These are phyloP conservation scores for Drechslerella coelobrocha DNA, from an alignment of 2,329 filamentous ascomycete genomes.

Conservation along the genomic window DNA sequence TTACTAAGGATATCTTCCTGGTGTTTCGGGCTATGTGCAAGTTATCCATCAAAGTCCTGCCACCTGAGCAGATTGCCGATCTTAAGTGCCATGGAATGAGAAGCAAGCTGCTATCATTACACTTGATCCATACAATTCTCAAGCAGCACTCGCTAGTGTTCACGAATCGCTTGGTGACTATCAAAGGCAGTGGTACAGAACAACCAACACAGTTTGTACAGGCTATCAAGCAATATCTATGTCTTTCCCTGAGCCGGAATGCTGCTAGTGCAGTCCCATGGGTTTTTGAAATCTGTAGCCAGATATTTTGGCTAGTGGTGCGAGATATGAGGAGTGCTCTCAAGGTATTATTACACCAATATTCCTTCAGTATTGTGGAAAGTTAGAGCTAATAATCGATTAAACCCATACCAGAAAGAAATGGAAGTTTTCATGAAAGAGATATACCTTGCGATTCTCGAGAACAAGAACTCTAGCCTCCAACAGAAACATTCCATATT, in stretches of 20 bases:
- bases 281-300: slow-evolving; percentile 93
- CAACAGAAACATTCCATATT: slow-evolving; percentile 95
- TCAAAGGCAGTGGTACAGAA: slow-evolving; percentile 87
- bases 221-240: slow-evolving; percentile 95
- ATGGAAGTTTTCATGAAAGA: slow-evolving; percentile 98
- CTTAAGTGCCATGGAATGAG: slow-evolving; percentile 94
- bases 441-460: slow-evolving; percentile 90
- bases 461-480: slow-evolving; percentile 81
- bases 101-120: slow-evolving; percentile 91
- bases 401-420: slow-evolving; percentile 86
- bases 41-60: slow-evolving; percentile 87
- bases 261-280: slow-evolving; percentile 89
- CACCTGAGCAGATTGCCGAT: slow-evolving; percentile 90
- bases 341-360: slow-evolving; percentile 68
- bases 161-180: slow-evolving; percentile 87
- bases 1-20: slow-evolving; percentile 94
- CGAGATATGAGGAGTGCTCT: slow-evolving; percentile 91
- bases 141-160: slow-evolving; percentile 94
- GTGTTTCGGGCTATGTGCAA: slow-evolving; percentile 98
- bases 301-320: slow-evolving; percentile 98
- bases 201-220: slow-evolving; percentile 85
- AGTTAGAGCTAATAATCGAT: slow-evolving; percentile 2
- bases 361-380: neutral
- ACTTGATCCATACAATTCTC: slow-evolving; percentile 91
- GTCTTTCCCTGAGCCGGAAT: slow-evolving; percentile 91